Evolutionary conservation across 2,329 filamentous ascomycete genomes (phyloP).

Genomic region (Neoscytalidium dimidiatum): DNA sequence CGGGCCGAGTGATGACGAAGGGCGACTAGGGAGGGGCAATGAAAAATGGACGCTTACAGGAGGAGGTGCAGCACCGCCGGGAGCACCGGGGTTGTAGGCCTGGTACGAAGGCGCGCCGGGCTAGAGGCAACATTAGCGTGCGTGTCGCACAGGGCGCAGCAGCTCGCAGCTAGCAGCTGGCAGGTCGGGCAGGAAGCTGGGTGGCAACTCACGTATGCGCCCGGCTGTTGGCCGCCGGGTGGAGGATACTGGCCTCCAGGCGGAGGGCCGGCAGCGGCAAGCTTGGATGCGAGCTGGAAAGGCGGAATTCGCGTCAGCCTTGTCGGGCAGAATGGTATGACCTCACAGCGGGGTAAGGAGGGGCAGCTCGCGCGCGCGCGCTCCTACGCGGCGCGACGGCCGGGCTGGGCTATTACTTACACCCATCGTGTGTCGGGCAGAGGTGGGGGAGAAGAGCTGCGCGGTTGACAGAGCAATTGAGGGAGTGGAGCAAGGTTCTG

Average conservation of each 20-base stretch:
- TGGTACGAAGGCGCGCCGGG: constrained; percentile 56
- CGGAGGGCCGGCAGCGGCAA: constrained; percentile 44
- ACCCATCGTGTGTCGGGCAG: constrained; percentile 2
- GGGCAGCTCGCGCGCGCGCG: constrained; percentile 14
- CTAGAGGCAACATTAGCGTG: constrained; percentile 33
- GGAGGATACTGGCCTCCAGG: constrained; percentile 28
- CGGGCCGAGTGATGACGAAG: constrained; percentile 20
- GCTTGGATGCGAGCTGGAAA: constrained; percentile 48
- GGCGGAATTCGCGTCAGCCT: constrained; percentile 30
- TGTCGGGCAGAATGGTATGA: constrained; percentile 9
- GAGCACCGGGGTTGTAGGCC: constrained; percentile 51
- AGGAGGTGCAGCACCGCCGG: constrained; percentile 30
- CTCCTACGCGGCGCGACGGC: background rate
- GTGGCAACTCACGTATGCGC: constrained; percentile 55
- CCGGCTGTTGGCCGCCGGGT: constrained; percentile 35
- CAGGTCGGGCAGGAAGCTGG: constrained; percentile 15
- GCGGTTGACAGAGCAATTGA: background rate
- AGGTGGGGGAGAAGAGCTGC: background rate
- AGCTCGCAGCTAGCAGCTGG: too few species aligned
- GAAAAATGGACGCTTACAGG: constrained; percentile 32
- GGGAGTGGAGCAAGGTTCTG: background rate
- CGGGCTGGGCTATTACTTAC: constrained; percentile 12
- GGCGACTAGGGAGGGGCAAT: constrained; percentile 8
- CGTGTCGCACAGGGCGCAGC: constrained; percentile 23
- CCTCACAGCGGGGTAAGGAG: constrained; percentile 22